Evolutionary conservation across 495 filamentous ascomycete species (phyloP), one percentile per base, ranked within the genome.

Genomic region (Aspergillus asperescens): DNA sequence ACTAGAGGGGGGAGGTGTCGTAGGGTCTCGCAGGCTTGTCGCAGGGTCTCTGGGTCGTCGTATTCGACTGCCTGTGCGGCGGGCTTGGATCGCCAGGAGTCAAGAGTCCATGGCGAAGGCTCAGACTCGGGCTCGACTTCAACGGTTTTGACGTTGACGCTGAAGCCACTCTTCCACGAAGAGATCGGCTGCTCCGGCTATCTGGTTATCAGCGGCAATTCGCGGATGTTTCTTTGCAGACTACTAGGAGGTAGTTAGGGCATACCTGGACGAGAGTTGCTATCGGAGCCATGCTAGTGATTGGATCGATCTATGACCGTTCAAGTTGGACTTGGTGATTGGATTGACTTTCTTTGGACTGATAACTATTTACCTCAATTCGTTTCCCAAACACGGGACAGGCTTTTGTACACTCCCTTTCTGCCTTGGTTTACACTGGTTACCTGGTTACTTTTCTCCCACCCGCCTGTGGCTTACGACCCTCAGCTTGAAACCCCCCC

Each of bases 1-100:
- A 53, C 28, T 1, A 53, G 41, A 24, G 50, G 28, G 18, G 50
- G 50, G 7, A 53, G 29, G 5, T 43, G 31, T 13, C 24, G 20
- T 16, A 53, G 22, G n/a, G 41, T 53, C 1, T 44, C 39, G 12
- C 41, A 32, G 29, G 46, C 50, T 0, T n/a, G 18, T 27, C 46
- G 28, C 10, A 53, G 20, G 8, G 40, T 15, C 4, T n/a, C 25
- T 18, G 39, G 25, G 50, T 52, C 49, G 6, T 52, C 49, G n/a
- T 53, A 53, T 6, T 35, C 50, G 3, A 53, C 29, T 8, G 28
- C 50, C 20, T 53, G 50, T 23, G 50, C 50, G 7, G 39, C 50
- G 5, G 40, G 50, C 18, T 46, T 45, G 7, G 27, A 18, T 23
- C 16, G 28, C 50, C 50, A 53, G 4, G 40, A 45, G 10, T 29